phyloP scores from a whole-genome alignment of 1,284 basidiomycete genomes.

The Ceraceosorus guamensis region DNA sequence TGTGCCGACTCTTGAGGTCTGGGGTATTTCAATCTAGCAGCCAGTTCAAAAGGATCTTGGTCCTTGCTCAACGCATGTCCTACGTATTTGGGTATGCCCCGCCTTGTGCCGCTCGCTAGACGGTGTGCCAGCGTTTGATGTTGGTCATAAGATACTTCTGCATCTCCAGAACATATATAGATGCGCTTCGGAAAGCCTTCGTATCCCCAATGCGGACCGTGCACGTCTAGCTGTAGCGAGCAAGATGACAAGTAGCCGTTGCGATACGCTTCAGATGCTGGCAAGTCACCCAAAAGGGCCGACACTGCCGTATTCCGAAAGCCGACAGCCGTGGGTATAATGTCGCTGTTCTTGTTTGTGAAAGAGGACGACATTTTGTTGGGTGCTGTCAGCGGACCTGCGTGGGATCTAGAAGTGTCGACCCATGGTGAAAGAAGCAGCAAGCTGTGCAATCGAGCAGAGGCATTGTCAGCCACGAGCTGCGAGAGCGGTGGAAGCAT shows the following conservation, averaged over 20 bases:
- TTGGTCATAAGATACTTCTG: slow-evolving; percentile 40
- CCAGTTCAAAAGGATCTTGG: slow-evolving; percentile 20
- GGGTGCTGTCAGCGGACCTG: slow-evolving; percentile 31
- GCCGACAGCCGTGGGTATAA: slow-evolving; percentile 28
- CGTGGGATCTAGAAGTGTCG: slow-evolving; percentile 42
- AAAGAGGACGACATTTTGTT: slow-evolving; percentile 28
- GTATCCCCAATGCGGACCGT: slow-evolving; percentile 35
- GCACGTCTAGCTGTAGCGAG: slow-evolving; percentile 33
- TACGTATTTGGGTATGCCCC: slow-evolving; percentile 20
- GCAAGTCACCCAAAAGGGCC: slow-evolving; percentile 35
- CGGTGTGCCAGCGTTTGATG: slow-evolving; percentile 41
- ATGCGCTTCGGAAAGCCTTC: slow-evolving; percentile 30
- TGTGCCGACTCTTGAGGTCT: slow-evolving; percentile 14
- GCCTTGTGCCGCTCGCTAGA: slow-evolving; percentile 28
- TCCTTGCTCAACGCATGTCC: slow-evolving; percentile 22
- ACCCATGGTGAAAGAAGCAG: slow-evolving; percentile 44
- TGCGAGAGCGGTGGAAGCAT: background rate
- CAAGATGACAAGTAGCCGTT: slow-evolving; percentile 42
- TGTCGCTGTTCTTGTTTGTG: slow-evolving; percentile 31
- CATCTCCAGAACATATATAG: slow-evolving; percentile 35
- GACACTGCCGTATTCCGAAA: slow-evolving; percentile 43
- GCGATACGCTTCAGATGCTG: slow-evolving; percentile 37
- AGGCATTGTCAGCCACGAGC: background rate
- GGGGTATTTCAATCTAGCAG: slow-evolving; percentile 25
- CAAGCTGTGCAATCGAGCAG: slow-evolving; percentile 18